Evolutionary conservation across 2,329 filamentous ascomycete species (phyloP).

Genomic region (Dothistroma septosporum): DNA sequence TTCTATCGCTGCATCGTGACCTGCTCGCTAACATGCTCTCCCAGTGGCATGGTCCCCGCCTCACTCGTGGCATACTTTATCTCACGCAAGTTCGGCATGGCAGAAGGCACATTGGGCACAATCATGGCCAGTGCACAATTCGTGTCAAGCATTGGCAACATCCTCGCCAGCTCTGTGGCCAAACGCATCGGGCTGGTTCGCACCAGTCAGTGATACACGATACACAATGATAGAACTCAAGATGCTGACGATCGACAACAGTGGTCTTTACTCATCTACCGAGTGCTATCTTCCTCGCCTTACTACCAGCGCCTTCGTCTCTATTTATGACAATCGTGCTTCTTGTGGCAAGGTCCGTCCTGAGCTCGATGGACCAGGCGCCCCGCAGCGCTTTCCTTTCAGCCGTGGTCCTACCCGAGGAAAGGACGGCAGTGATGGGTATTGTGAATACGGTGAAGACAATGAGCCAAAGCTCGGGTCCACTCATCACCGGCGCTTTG

Average conservation of each 20-base stretch:
- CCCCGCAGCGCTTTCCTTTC: conserved; percentile 67
- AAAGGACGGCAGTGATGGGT: conserved; percentile 69
- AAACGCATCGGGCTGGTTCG: conserved; percentile 57
- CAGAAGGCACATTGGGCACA: conserved; percentile 50
- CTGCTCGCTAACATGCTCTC: background rate
- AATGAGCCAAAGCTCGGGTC: conserved; percentile 57
- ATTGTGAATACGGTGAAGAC: conserved; percentile 68
- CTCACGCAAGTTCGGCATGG: conserved; percentile 49
- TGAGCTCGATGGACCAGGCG: conserved; percentile 66
- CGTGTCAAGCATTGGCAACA: conserved; percentile 40
- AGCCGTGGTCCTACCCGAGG: conserved; percentile 58
- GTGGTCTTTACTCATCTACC: conserved; percentile 63
- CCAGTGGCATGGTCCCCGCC: conserved; percentile 58
- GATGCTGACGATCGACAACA: conserved; percentile 6
- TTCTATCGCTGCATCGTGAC: conserved; percentile 44
- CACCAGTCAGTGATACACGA: conserved; percentile 57
- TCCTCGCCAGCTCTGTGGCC: conserved; percentile 58
- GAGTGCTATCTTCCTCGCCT: conserved; percentile 57
- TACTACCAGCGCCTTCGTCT: conserved; percentile 57
- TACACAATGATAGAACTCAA: background rate
- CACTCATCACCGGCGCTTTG: conserved; percentile 61
- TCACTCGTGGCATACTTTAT: conserved; percentile 53
- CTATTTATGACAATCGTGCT: conserved; percentile 56
- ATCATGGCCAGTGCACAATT: conserved; percentile 49
- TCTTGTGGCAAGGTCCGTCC: conserved; percentile 58